Base-by-base conservation (phyloP, 345 rosid genomes). In the Aquilaria yunnanensis region DNA sequence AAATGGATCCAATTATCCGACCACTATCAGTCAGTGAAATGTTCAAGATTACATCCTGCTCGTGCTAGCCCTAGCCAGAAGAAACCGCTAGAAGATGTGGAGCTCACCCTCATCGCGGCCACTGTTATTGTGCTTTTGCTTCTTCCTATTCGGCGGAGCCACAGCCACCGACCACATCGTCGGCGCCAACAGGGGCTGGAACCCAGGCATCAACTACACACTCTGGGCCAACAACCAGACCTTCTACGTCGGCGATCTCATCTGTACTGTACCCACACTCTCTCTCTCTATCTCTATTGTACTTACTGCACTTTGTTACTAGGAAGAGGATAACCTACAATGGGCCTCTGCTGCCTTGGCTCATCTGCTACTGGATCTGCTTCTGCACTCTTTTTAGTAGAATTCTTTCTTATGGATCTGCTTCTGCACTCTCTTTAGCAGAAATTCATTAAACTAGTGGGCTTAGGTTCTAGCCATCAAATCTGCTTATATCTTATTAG, bases 101-200 rank as follows among this genome's bases (percentile, higher is more conserved):
- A 9, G 10, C 14, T 55, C 67, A 46, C 10, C 45, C 33, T 30
- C 69, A 55, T 37, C 58, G 50, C 74, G 10, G 14, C 72, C 14
- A 50, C 14, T 51, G 59, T 13, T 51, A 56, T 50, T 59, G 49
- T 13, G 64, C 58, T 3, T 67, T 51, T 43, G 72, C 62, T 56
- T 59, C 70, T 49, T 74, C 62, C 2, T 72, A 76, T 48, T 74
- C 59, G 50, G 48, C 65, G 51, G 62, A 5, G 68, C 56, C 69
- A 11, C 78, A 59, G 87, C 89, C 56, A 88, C 91, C 31, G 89
- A 83, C 81, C 96, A 88, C 79, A 85, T 85, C 53, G 91, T 80
- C 9, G 96, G 96, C 9, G 89, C 89, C 41, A 88, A 88, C 83
- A 82, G 73, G 47, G 89, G 91, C 54, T 83, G 91, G 91, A 88